Base-by-base conservation (phyloP, 306 rosid genomes). In the Malus asiatica region DNA sequence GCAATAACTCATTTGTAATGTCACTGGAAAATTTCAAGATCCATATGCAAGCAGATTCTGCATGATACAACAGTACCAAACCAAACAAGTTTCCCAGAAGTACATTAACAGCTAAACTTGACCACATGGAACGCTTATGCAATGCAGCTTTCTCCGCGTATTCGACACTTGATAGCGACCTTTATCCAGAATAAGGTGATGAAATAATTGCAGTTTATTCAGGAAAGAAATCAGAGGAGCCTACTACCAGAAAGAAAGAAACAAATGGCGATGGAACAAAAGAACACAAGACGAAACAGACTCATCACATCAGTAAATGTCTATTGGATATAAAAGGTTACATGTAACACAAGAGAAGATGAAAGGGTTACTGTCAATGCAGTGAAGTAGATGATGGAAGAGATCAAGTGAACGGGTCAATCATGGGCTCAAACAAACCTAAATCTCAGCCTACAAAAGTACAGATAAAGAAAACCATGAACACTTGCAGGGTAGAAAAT, bases 21-120 rank as follows among this genome's bases (percentile, higher is more conserved):
- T 83, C 93, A 76, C 84, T 88, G 51, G 87, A 60, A 73, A 92
- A 87, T 70, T 87, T 84, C 78, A 84, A 75, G 87, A 90, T 72
- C 78, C 74, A 89, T 65, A 68, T 64, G 78, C 81, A 81, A 85
- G 73, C 68, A 51, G 85, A 76, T 76, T 92, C 96, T 78, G 88
- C 77, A 76, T 89, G 84, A 87, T 77, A 86, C 82, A 92, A 76
- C 78, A 92, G 66, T 67, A 84, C 80, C 89, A 89, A 85, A 46
- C 96, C 98, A 79, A 95, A 71, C 89, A 88, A 78, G 86, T 89
- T 95, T 80, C 97, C 97, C 71, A 92, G 83, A 70, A 92, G 85
- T 63, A 88, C 78, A 88, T 92, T 93, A 72, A 88, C 86, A 77
- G 86, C 81, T 82, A 95, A 82, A 78, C 91, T 84, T 77, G 97